Base-by-base conservation (phyloP, 1,284 basidiomycete species). In the Moesziomyces sp. region DNA sequence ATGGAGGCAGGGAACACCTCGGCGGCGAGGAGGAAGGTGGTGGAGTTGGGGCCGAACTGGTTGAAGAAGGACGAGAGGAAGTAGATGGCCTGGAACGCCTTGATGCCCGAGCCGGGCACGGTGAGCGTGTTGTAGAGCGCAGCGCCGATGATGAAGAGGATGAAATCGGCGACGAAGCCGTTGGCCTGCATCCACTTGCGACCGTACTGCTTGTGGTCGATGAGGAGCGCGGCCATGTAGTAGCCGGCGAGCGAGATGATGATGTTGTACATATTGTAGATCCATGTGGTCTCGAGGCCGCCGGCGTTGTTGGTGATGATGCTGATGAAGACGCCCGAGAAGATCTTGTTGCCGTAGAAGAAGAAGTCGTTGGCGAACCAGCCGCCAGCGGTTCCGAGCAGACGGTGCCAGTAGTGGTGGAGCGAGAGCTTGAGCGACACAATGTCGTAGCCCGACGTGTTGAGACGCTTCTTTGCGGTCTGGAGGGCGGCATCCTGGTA, bases 291-390 rank as follows among this genome's bases (percentile, higher is more conserved):
- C 72, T 85, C 85, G 45, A 87, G 83, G 30, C 78, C 67, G 46
- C 79, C 76, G 11, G 80, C 69, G 49, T 81, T 71, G 60, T 82
- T 77, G 19, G 87, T 87, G 55, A 86, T 85, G 76, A 88, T 85
- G 21, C 58, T 52, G 56, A 81, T 83, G 48, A 83, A 84, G 68
- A 80, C 74, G 70, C 64, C 80, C 55, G 76, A 70, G 62, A 83
- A 84, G 56, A 84, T 81, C 76, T 84, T 84, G 77, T 70, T 76
- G 46, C 84, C 83, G 71, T 87, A 87, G 81, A 87, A 80, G 71
- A 86, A 84, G 78, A 87, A 87, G 74, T 88, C 87, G 82, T 87
- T 87, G 67, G 84, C 84, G 49, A 88, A 86, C 88, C 88, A 88
- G 18, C 83, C 84, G 42, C 85, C 81, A 43, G 86, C 86, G 13